These are phyloP conservation scores for Colletotrichum sp. DNA, from an alignment of 2,329 filamentous ascomycete species.

Conservation along the genomic window DNA sequence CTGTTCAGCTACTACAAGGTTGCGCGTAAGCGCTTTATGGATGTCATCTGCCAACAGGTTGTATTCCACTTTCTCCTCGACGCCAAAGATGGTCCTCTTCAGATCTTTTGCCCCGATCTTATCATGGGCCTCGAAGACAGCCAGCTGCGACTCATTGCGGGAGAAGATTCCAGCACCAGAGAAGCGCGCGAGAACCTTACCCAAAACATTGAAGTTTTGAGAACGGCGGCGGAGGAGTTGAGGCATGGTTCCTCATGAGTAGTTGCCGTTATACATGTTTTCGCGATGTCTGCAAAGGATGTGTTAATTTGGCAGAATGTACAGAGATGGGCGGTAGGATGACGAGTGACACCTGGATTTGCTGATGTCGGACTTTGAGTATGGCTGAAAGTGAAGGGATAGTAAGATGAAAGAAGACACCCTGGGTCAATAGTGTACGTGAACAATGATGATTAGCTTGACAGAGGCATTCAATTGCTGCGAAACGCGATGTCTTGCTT, in stretches of 20 bases:
- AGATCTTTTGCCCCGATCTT: constrained; percentile 55
- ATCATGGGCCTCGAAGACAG: constrained; percentile 51
- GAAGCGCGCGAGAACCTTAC: neutral
- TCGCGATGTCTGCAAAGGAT: neutral
- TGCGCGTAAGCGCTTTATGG: constrained; percentile 65
- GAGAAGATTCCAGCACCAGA: constrained; percentile 49
- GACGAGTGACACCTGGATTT: neutral
- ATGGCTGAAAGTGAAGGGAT: neutral
- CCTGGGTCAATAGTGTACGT: rapidly evolving
- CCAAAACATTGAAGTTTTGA: neutral
- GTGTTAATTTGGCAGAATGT: neutral
- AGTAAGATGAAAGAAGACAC: neutral
- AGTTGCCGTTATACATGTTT: rapidly evolving
- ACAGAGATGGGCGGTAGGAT: neutral
- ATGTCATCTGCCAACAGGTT: constrained; percentile 65
- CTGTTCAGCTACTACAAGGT: constrained; percentile 68
- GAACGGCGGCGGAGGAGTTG: neutral
- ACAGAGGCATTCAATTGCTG: rapidly evolving
- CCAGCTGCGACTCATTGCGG: constrained; percentile 61
- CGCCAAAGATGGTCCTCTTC: constrained; percentile 54
- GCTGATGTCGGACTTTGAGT: neutral
- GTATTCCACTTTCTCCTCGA: constrained; percentile 58
- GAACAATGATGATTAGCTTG: neutral
- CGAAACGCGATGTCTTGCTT: neutral
- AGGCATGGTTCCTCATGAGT: neutral